These are phyloP conservation scores for Schizochytrium sp. DNA, from an alignment of 108 stramenopile species.

Conservation along the genomic window DNA sequence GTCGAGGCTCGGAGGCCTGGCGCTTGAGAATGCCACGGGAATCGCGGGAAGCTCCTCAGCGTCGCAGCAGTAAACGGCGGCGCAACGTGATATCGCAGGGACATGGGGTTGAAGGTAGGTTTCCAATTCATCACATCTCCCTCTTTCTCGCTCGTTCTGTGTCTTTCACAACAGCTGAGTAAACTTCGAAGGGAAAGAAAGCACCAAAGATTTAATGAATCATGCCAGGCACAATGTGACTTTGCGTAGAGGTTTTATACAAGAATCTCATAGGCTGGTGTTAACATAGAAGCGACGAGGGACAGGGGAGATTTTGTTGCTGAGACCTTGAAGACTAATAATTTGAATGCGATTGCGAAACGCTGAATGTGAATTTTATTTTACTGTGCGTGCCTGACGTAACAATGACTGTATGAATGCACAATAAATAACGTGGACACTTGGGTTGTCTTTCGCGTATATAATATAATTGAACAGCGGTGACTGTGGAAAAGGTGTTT, in stretches of 20 bases:
- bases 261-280: neutral
- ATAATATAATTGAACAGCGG: neutral
- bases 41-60: neutral
- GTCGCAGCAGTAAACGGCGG: slow-evolving; percentile 40
- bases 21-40: too few species aligned
- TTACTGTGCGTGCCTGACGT: too few species aligned
- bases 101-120: slow-evolving; percentile 20
- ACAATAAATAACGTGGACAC: neutral
- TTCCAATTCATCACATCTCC: too few species aligned
- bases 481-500: slow-evolving; percentile 26
- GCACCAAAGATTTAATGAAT: neutral
- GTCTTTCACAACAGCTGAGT: neutral
- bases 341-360: too few species aligned
- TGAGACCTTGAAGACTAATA: too few species aligned
- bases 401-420: neutral
- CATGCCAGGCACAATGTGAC: neutral
- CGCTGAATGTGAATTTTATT: too few species aligned
- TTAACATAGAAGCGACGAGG: neutral
- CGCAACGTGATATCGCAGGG: neutral
- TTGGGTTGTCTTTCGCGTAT: neutral
- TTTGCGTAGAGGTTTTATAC: too few species aligned
- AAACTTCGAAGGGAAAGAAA: neutral
- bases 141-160: neutral
- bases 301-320: neutral
- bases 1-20: too few species aligned